phyloP scores from a whole-genome alignment of 768 basidiomycete genomes.

The Nidula microcarpa region DNA sequence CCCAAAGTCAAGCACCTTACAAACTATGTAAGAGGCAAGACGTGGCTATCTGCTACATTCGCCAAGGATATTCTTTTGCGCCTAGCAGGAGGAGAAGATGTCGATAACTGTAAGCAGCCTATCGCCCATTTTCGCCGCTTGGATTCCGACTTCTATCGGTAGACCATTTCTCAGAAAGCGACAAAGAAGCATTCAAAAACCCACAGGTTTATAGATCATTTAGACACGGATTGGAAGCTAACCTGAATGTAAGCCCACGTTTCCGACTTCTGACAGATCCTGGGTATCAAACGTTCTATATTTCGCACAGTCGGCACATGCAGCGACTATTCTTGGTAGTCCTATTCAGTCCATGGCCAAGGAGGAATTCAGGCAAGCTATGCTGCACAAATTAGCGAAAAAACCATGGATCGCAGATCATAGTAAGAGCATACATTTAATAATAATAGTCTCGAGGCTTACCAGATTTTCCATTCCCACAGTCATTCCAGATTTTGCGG shows the following conservation, averaged over 20 bases:
- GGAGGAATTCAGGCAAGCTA: constrained; percentile 35
- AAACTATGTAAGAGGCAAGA: constrained; percentile 59
- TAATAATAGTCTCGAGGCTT: neutral
- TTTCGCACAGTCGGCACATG: constrained; percentile 28
- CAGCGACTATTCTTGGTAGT: constrained; percentile 36
- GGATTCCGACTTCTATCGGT: neutral
- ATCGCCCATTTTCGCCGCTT: neutral
- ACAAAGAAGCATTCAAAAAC: constrained; percentile 47
- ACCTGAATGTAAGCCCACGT: constrained; percentile 39
- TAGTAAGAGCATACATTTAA: constrained; percentile 21
- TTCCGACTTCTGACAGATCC: neutral
- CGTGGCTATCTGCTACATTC: constrained; percentile 52
- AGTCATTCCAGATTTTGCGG: constrained; percentile 61
- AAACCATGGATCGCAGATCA: constrained; percentile 62
- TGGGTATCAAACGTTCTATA: neutral
- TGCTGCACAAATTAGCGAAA: constrained; percentile 47
- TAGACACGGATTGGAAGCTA: constrained; percentile 42
- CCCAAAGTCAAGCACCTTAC: constrained; percentile 42
- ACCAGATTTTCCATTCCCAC: neutral
- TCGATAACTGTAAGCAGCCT: constrained; percentile 38
- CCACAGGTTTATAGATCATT: constrained; percentile 44
- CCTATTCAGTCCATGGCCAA: constrained; percentile 31
- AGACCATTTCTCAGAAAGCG: constrained; percentile 50
- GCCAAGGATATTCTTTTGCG: constrained; percentile 32
- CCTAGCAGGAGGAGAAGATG: constrained; percentile 31